phyloP scores from a whole-genome alignment of 352 stramenopile species.

The Pythium myriotylum region DNA sequence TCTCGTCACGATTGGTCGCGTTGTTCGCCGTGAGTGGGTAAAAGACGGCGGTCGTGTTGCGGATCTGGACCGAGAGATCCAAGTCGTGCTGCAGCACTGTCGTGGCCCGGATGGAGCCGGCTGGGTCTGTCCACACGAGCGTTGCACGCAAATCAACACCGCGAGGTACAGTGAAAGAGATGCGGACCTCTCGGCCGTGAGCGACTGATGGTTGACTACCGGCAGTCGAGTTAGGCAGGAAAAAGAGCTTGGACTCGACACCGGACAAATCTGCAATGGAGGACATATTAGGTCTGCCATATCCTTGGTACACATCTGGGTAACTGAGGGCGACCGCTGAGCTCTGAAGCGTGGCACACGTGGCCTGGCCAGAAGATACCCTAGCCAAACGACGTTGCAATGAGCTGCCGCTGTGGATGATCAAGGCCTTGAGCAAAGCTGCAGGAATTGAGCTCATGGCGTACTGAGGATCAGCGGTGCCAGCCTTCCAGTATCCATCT shows the following conservation, averaged over 20 bases:
- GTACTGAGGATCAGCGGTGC: constrained; percentile 49
- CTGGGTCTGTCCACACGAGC: constrained; percentile 78
- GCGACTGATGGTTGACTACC: constrained; percentile 57
- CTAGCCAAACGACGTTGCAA: constrained; percentile 50
- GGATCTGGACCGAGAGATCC: constrained; percentile 67
- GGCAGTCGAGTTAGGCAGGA: constrained; percentile 70
- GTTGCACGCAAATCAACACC: constrained; percentile 70
- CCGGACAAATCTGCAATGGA: constrained; percentile 66
- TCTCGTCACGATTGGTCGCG: constrained; percentile 50
- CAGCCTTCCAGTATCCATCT: constrained; percentile 78
- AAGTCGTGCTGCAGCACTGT: constrained; percentile 78
- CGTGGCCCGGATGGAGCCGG: constrained; percentile 58
- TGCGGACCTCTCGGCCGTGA: constrained; percentile 55
- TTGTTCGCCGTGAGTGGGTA: constrained; percentile 57
- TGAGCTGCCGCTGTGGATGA: constrained; percentile 74
- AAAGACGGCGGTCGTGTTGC: constrained; percentile 54
- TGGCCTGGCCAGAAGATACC: constrained; percentile 44
- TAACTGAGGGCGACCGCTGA: constrained; percentile 45
- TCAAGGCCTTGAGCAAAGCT: constrained; percentile 75
- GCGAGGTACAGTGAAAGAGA: constrained; percentile 68
- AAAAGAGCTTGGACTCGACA: constrained; percentile 56
- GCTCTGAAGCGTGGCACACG: constrained; percentile 42
- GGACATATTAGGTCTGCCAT: constrained; percentile 79
- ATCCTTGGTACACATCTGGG: constrained; percentile 77
- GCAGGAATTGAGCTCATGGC: constrained; percentile 68